phyloP scores from a whole-genome alignment of 306 rosid species.

The Pterocarpus macrocarpus region DNA sequence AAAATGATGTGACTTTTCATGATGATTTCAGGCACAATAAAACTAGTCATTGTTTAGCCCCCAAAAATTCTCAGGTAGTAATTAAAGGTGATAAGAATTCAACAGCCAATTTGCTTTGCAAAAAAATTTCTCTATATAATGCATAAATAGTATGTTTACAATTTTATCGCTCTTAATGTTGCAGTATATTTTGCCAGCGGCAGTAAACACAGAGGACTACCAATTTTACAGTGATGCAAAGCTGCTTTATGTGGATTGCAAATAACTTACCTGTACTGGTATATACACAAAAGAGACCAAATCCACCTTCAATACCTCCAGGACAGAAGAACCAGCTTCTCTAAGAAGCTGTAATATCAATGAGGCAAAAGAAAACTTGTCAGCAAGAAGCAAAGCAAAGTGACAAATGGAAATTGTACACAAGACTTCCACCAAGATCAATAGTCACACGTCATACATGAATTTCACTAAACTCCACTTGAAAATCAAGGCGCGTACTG shows the following conservation, averaged over 20 bases:
- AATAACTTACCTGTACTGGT: slow-evolving; percentile 76
- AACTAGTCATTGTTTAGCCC: slow-evolving; percentile 27
- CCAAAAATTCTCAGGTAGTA: slow-evolving; percentile 22
- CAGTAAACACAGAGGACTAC: slow-evolving; percentile 28
- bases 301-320: slow-evolving; percentile 95
- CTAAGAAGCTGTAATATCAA: slow-evolving; percentile 76
- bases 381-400: slow-evolving; percentile 54
- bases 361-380: slow-evolving; percentile 46
- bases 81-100: slow-evolving; percentile 32
- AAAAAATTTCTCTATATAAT: background rate
- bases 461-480: slow-evolving; percentile 93
- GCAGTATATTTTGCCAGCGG: slow-evolving; percentile 11
- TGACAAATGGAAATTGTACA: slow-evolving; percentile 33
- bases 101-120: slow-evolving; percentile 16
- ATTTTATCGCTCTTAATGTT: slow-evolving; percentile 13
- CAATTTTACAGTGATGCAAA: slow-evolving; percentile 31
- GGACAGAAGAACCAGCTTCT: slow-evolving; percentile 80
- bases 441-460: slow-evolving; percentile 71
- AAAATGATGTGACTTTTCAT: slow-evolving; percentile 29
- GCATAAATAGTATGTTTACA: slow-evolving; percentile 25
- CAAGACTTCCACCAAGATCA: slow-evolving; percentile 46
- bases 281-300: slow-evolving; percentile 76
- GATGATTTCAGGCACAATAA: slow-evolving; percentile 20
- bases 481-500: slow-evolving; percentile 89
- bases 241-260: slow-evolving; percentile 44